These are phyloP conservation scores for Ophiostoma montium DNA, from an alignment of 2,329 filamentous ascomycete species.

Conservation along the genomic window DNA sequence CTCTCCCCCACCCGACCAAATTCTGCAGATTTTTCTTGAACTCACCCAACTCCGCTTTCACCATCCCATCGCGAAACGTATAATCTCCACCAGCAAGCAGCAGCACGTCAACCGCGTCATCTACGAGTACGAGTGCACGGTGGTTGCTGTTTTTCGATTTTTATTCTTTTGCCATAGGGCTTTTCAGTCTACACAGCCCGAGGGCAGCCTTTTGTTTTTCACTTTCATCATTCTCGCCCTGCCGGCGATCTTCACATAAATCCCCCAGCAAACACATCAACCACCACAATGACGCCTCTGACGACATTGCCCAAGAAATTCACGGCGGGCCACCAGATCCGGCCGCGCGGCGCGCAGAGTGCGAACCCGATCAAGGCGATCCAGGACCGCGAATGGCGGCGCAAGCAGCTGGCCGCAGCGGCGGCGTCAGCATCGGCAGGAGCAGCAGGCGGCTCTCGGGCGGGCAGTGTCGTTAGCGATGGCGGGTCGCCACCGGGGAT, in stretches of 20 bases:
- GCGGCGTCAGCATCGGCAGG: constrained; percentile 8
- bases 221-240: neutral
- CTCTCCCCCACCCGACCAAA: neutral
- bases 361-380: constrained; percentile 37
- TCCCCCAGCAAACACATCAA: too few relatives aligned
- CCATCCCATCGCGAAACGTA: neutral
- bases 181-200: too few relatives aligned
- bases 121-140: too few relatives aligned
- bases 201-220: neutral
- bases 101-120: neutral
- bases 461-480: constrained; percentile 6
- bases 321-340: constrained; percentile 13
- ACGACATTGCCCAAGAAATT: constrained; percentile 15
- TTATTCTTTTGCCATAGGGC: too few relatives aligned
- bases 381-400: constrained; percentile 35
- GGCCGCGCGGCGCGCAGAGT: constrained; percentile 15
- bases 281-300: constrained; percentile 9
- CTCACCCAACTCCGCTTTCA: constrained; percentile 3
- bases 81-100: neutral
- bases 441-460: constrained; percentile 4
- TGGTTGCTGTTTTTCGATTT: too few relatives aligned
- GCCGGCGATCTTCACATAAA: too few relatives aligned
- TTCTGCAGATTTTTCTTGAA: neutral
- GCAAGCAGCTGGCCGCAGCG: constrained; percentile 21
- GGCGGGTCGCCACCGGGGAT: neutral